Evolutionary conservation across 1,284 basidiomycete genomes (phyloP), one percentile per base, ranked within the genome.

Genomic region (Athelia psychrophila): DNA sequence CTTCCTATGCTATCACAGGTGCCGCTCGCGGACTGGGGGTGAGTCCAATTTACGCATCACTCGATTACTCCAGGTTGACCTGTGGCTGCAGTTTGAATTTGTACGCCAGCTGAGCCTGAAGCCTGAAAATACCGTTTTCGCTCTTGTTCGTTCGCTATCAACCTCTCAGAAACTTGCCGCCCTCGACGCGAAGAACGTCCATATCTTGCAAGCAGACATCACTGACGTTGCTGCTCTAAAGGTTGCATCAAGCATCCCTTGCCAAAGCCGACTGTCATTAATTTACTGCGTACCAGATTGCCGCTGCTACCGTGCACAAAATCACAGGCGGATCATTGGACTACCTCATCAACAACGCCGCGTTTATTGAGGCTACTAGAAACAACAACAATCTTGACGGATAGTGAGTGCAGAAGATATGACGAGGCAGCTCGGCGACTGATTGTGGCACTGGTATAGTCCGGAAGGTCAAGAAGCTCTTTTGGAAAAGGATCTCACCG

Each of bases 321-420:
- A 42, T 64, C 24, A 69, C 68, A 3, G 64, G 63, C 9, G 65
- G 65, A n/a, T 60, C 62, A 15, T 49, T 73, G 12, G 71, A 73
- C 50, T 62, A 65, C 42, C 58, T 72, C 44, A 69, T 73, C 44
- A 70, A 71, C 55, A 70, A 70, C 42, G 70, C 65, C 30, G 63
- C 46, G 5, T 55, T 49, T 25, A 36, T 57, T 8, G 55, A 59
- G 13, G 16, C 44, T n/a, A 51, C 49, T 15, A 47, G 52, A 13
- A 35, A 16, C 16, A 19, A 27, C 13, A 30, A 55, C 2, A 56
- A 54, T 27, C 49, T 66, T 2, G 52, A 58, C 49, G 30, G 50
- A 19, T 62, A 54, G 62, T 60, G 49, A 56, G 55, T 45, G 27
- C 5, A 30, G 13, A 6, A 30, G 13, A 6, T 5, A 13, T 13